Evolutionary conservation across 352 stramenopile genomes (phyloP), one percentile per base, ranked within the genome.

Genomic region (Phytopythium delawarense): DNA sequence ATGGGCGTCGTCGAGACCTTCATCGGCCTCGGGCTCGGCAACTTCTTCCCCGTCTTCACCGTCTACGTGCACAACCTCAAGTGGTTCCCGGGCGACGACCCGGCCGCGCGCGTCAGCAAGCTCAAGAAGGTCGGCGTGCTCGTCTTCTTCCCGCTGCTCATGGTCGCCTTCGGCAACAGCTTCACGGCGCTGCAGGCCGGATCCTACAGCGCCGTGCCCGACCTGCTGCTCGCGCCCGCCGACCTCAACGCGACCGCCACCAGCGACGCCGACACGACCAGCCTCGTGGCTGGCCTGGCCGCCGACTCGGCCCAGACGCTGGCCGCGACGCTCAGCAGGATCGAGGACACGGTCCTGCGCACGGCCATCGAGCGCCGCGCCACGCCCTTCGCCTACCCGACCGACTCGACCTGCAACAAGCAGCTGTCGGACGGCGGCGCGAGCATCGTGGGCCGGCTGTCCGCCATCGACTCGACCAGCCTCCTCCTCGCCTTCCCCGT

Each of bases 61-160:
- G 71, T 82, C 37, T 84, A 82, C 63, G 51, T 87, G 13, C 69
- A 87, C 68, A 87, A 87, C 63, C 20, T 69, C 46, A 66, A 82
- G 15, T 84, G 64, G 66, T 82, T 66, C 39, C 76, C 56, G 25
- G 61, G 42, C 21, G 63, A 68, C 50, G 54, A 62, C 20, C 79
- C 66, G 35, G 74, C 52, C 23, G 63, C 40, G 30, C 58, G 62
- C 28, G 46, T 60, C 5, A 58, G 45, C 37, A 56, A 50, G 40
- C 45, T 55, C 30, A 66, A 69, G 62, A 54, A 59, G 49, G 42
- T 72, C 16, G 45, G 61, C 25, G 72, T 68, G 4, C 57, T 78
- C 7, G 48, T 87, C 37, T 72, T 82, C 37, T 69, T 87, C 13
- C 77, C 75, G 0, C 69, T 84, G 35, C 28, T 87, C 15, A 59